Base-by-base conservation (phyloP, 257 asterid species). In the Jacaranda mimosifolia region DNA sequence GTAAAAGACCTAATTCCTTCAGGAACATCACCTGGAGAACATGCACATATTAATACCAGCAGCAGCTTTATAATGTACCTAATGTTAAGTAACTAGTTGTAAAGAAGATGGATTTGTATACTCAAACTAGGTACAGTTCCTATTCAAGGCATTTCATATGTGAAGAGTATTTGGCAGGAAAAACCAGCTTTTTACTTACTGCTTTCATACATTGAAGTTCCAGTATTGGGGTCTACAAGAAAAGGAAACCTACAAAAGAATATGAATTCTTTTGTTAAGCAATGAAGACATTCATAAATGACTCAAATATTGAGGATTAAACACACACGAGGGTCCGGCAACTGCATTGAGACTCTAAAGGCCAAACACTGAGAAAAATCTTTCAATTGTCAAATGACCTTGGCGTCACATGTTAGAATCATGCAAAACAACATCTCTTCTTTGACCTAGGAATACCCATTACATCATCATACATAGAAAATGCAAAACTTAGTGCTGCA, bases 131-230 rank as follows among this genome's bases (percentile, higher is more conserved):
- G 38, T 18, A 65, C 13, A 60, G 21, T 7, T 59, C 45, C 53
- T 6, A 38, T 1, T 52, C 1, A 13, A 32, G 53, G 13, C 63
- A 58, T 39, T 45, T 46, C 32, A 52, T 72, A 36, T 10, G 48
- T 21, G 15, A 57, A 7, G 49, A 18, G 63, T 18, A 38, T 56
- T 52, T 21, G 68, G 56, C 46, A 18, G 11, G 32, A 57, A 73
- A 60, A 36, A 19, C 1, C 15, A 38, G 51, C 46, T 12, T 49
- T 69, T 62, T 60, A 77, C 96, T 85, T 83, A 89, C 94, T 77
- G 84, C 97, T 92, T 88, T 90, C 97, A 65, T 87, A 92, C 67
- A 89, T 77, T 66, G 94, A 88, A 85, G 83, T 83, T 74, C 90
- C 92, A 49, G 89, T 85, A 75, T 90, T 92, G 62, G 93, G 91